Evolutionary conservation across 2,329 filamentous ascomycete species (phyloP).

Genomic region (Monosporascus sp.): DNA sequence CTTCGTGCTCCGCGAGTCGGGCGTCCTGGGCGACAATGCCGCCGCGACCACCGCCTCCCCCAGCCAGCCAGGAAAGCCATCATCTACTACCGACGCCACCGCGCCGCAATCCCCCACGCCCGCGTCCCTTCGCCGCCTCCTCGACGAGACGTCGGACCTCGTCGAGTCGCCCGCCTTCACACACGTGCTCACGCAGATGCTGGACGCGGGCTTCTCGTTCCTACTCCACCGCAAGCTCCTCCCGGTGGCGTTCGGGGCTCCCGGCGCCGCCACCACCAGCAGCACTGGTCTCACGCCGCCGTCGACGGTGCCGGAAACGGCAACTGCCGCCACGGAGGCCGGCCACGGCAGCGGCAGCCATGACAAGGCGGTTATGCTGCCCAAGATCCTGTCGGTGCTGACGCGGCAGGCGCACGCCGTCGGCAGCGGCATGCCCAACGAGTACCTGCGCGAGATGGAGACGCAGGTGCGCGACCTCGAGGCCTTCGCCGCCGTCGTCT

Average conservation of each 20-base stretch:
- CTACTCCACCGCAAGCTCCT: constrained; percentile 80
- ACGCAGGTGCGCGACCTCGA: constrained; percentile 64
- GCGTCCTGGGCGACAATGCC: constrained; percentile 57
- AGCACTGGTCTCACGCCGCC: constrained; percentile 31
- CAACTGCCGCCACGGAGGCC: constrained; percentile 6
- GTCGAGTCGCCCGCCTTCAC: constrained; percentile 90
- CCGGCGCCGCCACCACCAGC: constrained; percentile 33
- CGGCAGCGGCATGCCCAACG: constrained; percentile 69
- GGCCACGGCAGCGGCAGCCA: constrained; percentile 29
- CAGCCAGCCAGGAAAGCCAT: not conserved
- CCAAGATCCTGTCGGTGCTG: constrained; percentile 83
- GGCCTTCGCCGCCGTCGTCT: constrained; percentile 81
- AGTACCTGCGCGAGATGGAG: constrained; percentile 71
- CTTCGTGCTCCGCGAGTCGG: constrained; percentile 79
- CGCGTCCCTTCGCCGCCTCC: constrained; percentile 67
- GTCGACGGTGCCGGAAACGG: not conserved
- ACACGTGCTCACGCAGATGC: constrained; percentile 77
- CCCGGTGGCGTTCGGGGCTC: constrained; percentile 68
- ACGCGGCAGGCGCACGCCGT: constrained; percentile 88
- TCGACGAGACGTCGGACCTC: constrained; percentile 94
- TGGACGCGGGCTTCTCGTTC: constrained; percentile 81
- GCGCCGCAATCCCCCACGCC: constrained; percentile 40
- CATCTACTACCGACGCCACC: constrained; percentile 12
- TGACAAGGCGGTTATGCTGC: constrained; percentile 63
- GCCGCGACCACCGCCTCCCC: constrained; percentile 24